Evolutionary conservation across 805 yeast species (phyloP).

Genomic region (Barnettozyma californica): DNA sequence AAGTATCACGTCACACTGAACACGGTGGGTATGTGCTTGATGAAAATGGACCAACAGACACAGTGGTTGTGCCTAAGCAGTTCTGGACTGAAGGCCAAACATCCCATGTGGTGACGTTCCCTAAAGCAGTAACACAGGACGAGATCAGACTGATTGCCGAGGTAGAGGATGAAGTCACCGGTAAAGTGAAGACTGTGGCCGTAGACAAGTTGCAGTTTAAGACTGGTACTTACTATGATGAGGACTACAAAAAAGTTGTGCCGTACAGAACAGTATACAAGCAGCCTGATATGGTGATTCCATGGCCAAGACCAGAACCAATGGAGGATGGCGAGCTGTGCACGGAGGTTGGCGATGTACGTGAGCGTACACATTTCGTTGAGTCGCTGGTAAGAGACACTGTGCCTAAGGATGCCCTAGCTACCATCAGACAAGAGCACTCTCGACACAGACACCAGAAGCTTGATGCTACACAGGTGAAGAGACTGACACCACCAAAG

Average conservation of each 20-base stretch:
- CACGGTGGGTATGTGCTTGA: constrained; percentile 60
- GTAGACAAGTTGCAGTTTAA: constrained; percentile 66
- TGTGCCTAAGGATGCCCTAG: constrained; percentile 60
- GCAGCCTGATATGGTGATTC: constrained; percentile 64
- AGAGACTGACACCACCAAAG: constrained; percentile 56
- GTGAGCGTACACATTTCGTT: constrained; percentile 71
- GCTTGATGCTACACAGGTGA: constrained; percentile 57
- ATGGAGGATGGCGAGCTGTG: constrained; percentile 51
- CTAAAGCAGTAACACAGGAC: constrained; percentile 52
- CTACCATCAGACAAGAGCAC: constrained; percentile 70
- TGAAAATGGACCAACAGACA: constrained; percentile 61
- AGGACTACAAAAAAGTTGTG: constrained; percentile 62
- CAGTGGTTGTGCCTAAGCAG: constrained; percentile 62
- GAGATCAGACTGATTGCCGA: constrained; percentile 76
- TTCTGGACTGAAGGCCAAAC: constrained; percentile 70
- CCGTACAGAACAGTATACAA: constrained; percentile 75
- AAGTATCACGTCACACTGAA: constrained; percentile 52
- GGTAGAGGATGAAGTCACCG: constrained; percentile 56
- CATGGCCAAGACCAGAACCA: constrained; percentile 80
- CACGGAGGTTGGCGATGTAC: constrained; percentile 51
- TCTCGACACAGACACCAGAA: constrained; percentile 62
- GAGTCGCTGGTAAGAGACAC: constrained; percentile 62
- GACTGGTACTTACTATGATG: constrained; percentile 64
- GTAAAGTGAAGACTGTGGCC: constrained; percentile 63
- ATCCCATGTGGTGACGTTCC: constrained; percentile 67